Evolutionary conservation across 2,329 filamentous ascomycete species (phyloP).

Genomic region (Gaeumannomyces sp.): DNA sequence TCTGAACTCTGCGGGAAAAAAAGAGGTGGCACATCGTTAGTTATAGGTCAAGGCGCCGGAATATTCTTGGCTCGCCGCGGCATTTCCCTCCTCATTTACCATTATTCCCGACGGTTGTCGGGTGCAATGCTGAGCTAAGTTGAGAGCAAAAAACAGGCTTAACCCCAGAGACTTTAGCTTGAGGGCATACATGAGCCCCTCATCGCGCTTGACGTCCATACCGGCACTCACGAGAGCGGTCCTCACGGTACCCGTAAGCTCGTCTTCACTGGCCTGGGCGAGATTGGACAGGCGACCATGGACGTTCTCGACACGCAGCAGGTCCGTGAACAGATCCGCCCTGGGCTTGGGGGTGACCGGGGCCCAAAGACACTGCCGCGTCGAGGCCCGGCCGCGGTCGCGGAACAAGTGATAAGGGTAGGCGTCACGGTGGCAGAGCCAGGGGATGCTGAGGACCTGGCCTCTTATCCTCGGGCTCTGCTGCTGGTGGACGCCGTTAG

Average conservation of each 20-base stretch:
- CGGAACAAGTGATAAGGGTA: constrained; percentile 27
- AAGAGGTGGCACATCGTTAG: neutral
- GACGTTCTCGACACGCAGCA: constrained; percentile 18
- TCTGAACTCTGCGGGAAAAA: constrained; percentile 17
- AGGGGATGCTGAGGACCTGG: constrained; percentile 39
- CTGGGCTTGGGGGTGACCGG: constrained; percentile 34
- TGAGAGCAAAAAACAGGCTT: constrained; percentile 10
- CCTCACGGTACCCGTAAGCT: constrained; percentile 19
- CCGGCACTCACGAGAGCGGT: constrained; percentile 22
- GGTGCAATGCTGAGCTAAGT: neutral
- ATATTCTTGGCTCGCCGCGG: neutral
- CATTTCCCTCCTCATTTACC: no score
- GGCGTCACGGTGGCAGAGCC: constrained; percentile 27
- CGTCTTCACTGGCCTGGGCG: constrained; percentile 20
- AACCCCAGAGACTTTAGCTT: constrained; percentile 21
- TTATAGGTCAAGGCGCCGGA: neutral
- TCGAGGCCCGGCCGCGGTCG: constrained; percentile 30
- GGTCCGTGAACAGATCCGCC: constrained; percentile 23
- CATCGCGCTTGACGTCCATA: constrained; percentile 24
- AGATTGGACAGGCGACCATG: constrained; percentile 29
- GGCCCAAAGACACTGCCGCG: constrained; percentile 32
- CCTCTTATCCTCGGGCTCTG: constrained; percentile 27
- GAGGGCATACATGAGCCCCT: constrained; percentile 21
- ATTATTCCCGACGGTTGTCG: neutral
- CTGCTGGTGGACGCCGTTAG: neutral